Evolutionary conservation across 371 early-diverging fungal species (phyloP), one percentile per base, ranked within the genome.

Genomic region (Haplosporangium sp.): DNA sequence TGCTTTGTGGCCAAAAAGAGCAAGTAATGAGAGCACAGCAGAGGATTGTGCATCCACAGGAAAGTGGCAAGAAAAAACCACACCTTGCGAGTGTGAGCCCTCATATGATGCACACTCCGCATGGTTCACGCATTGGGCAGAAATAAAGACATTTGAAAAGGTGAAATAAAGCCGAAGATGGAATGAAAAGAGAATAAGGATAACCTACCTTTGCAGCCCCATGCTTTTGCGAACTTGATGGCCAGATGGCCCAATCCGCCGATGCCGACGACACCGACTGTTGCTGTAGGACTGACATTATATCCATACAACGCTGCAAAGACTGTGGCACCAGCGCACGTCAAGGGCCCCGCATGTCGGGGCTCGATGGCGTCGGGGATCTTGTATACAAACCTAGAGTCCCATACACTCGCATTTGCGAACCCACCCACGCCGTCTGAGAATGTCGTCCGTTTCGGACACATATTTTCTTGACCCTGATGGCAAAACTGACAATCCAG

Each of bases 211-310:
- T 84, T 81, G 52, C 87, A 85, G 18, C 91, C 91, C 85, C 91
- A 83, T 23, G 84, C 87, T 21, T 72, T 73, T n/a, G 91, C 89
- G 56, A 89, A 90, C 71, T 92, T 88, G 56, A 91, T 62, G 0
- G 87, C 91, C 71, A 92, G 72, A 58, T 92, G 92, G 8, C 92
- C 87, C 48, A 92, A 81, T 23, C 93, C 92, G 29, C 93, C 93
- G 56, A 91, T 85, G n/a, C 91, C 93, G 55, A 90, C 82, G 21
- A 92, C 83, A 36, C 89, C 92, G 36, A 92, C 83, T 23, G 83
- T 75, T 29, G 69, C 83, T 23, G 87, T 88, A 10, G 89, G 86
- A 38, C 69, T 55, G 41, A 84, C 56, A 18, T 84, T 80, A 73
- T 81, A 80, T 1, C 77, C 67, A 48, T 85, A 83, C 23, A 91